Conservation (phyloP, 371 early-diverging fungal species). For the Saksenaea vasiformis region DNA sequence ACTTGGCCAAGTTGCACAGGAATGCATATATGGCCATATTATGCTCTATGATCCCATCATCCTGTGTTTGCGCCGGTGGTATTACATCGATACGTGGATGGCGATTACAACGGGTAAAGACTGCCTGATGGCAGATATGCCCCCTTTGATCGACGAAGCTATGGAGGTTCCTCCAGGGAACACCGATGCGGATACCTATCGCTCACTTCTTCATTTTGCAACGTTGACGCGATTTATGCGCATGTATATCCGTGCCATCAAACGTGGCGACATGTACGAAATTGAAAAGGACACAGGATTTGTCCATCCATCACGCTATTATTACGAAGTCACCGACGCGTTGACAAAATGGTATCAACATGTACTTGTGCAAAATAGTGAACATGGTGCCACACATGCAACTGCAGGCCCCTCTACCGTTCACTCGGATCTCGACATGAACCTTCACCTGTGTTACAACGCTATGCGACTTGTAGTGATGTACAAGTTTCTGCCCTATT, state of each 20-base stretch:
- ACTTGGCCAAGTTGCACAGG: conserved; percentile 20
- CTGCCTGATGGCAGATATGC: conserved; percentile 31
- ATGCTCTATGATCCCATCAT: conserved; percentile 14
- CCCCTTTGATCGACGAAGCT: conserved; percentile 18
- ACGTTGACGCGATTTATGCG: conserved; percentile 36
- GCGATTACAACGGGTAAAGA: conserved; percentile 38
- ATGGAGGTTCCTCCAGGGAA: background rate
- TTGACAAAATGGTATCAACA: conserved; percentile 31
- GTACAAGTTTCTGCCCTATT: conserved; percentile 36
- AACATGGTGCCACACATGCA: background rate
- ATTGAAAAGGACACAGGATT: background rate
- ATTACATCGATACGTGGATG: conserved; percentile 53
- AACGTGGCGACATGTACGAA: conserved; percentile 22
- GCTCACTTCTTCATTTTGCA: conserved; percentile 29
- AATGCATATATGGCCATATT: background rate
- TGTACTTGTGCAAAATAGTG: background rate
- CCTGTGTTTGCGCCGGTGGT: conserved; percentile 44
- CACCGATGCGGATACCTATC: background rate
- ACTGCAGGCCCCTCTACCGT: conserved; percentile 9
- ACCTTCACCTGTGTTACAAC: conserved; percentile 46
- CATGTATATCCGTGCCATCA: conserved; percentile 35
- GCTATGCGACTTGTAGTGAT: conserved; percentile 45
- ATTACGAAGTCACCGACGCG: conserved; percentile 31
- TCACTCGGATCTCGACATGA: conserved; percentile 17
- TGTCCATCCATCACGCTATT: conserved; percentile 27